phyloP scores from a whole-genome alignment of 441 rosid species.

The Populus hybrid region DNA sequence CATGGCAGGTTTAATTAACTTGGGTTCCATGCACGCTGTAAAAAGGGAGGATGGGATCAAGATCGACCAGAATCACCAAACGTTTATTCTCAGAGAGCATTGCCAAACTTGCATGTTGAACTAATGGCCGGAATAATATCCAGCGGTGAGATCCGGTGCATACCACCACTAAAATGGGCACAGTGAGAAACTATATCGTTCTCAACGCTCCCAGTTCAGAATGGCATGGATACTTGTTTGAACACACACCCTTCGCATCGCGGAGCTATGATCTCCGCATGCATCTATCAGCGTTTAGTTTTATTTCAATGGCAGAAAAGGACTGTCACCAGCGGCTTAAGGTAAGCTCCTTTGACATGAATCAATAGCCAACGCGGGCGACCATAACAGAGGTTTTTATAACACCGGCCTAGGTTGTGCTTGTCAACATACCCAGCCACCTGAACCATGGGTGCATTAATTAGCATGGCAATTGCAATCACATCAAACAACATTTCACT shows the following conservation, averaged over 20 bases:
- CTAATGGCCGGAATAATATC: not conserved
- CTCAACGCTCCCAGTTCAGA: not conserved
- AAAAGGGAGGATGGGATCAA: no score
- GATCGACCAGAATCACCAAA: no score
- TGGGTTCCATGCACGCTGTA: no score
- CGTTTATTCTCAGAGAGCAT: no score
- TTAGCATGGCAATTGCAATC: not conserved
- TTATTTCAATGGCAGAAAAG: not conserved
- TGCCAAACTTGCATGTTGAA: no score
- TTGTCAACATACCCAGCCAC: no score
- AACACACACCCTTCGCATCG: no score
- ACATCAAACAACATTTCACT: not conserved
- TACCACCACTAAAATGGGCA: not conserved
- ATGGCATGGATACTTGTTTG: no score
- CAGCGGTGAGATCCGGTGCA: not conserved
- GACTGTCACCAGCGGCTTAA: not conserved
- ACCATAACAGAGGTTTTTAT: not conserved
- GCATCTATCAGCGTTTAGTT: no score
- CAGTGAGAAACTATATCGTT: not conserved
- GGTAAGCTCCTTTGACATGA: not conserved
- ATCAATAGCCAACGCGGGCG: not conserved
- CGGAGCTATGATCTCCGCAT: no score
- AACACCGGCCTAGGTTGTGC: no score
- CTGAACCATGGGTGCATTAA: no score
- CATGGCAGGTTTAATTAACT: not conserved